Percentiles rank a stretch among this genome's conserved stretches.
phyloP scores from a whole-genome alignment of 2,329 filamentous ascomycete species.

The Thelonectria discophora region DNA sequence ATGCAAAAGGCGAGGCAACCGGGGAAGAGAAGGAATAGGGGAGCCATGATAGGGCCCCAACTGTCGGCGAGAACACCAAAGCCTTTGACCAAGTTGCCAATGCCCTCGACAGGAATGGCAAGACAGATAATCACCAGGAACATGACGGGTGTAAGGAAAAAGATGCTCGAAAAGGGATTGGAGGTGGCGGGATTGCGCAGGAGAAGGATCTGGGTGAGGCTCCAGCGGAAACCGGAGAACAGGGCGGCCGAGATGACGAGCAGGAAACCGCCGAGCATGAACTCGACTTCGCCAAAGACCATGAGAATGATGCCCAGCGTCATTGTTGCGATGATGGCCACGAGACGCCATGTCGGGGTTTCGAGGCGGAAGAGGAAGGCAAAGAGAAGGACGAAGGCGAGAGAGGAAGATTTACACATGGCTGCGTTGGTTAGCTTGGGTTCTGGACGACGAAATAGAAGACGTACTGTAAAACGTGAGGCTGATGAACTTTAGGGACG shows the following conservation, averaged over 20 bases:
- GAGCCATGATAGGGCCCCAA: conserved; percentile 73
- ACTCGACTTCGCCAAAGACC: conserved; percentile 94
- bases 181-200: conserved; percentile 93
- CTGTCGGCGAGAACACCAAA: conserved; percentile 69
- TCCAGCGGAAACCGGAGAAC: conserved; percentile 97
- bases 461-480: conserved; percentile 90
- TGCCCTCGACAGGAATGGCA: conserved; percentile 86
- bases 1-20: conserved; percentile 93
- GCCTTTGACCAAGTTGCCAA: conserved; percentile 72
- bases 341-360: conserved; percentile 83
- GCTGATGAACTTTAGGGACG: conserved; percentile 93
- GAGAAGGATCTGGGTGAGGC: conserved; percentile 95
- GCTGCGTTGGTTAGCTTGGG: conserved; percentile 55
- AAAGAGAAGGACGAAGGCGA: conserved; percentile 94
- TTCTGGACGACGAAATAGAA: neutral
- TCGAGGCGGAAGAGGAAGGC: conserved; percentile 95
- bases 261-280: conserved; percentile 85
- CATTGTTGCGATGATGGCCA: conserved; percentile 90
- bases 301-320: conserved; percentile 95
- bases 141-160: conserved; percentile 98
- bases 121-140: conserved; percentile 83
- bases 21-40: conserved; percentile 85
- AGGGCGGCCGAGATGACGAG: conserved; percentile 94
- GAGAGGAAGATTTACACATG: conserved; percentile 98
- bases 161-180: conserved; percentile 96